phyloP scores from a whole-genome alignment of 2,329 filamentous ascomycete species.

The Neonectria faginata region DNA sequence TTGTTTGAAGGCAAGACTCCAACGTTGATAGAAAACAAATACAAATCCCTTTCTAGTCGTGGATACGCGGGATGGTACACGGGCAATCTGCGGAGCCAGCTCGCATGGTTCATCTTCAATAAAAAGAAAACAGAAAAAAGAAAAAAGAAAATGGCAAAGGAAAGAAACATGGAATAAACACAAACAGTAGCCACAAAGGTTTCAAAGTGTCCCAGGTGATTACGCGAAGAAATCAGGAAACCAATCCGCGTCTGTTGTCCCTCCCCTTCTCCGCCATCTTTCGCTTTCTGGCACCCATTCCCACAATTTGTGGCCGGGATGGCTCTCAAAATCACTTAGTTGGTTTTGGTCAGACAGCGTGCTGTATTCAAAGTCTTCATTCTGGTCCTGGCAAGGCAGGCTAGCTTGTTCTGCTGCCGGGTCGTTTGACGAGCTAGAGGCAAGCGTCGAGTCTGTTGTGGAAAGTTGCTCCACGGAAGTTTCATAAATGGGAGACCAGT shows the following conservation, averaged over 20 bases:
- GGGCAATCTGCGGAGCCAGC: background rate
- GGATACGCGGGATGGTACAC: background rate
- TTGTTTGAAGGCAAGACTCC: background rate
- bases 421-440: background rate
- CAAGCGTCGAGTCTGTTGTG: background rate
- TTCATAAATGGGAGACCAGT: background rate
- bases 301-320: constrained; percentile 24
- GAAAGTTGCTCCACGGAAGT: background rate
- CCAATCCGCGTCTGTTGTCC: constrained; percentile 11
- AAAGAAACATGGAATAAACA: background rate
- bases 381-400: no score
- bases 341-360: background rate
- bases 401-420: background rate
- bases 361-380: background rate
- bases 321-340: constrained; percentile 7
- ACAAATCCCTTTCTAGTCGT: background rate
- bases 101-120: background rate
- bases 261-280: constrained; percentile 20
- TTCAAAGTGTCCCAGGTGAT: background rate
- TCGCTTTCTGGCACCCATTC: constrained; percentile 18
- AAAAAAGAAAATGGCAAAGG: background rate
- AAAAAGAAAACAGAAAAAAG: background rate
- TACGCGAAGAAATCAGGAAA: constrained; percentile 12
- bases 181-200: background rate
- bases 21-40: no score